Percentiles rank a stretch among this genome's conserved stretches.
phyloP scores from a whole-genome alignment of 495 filamentous ascomycete genomes.

The Aspergillus sclerotioniger region DNA sequence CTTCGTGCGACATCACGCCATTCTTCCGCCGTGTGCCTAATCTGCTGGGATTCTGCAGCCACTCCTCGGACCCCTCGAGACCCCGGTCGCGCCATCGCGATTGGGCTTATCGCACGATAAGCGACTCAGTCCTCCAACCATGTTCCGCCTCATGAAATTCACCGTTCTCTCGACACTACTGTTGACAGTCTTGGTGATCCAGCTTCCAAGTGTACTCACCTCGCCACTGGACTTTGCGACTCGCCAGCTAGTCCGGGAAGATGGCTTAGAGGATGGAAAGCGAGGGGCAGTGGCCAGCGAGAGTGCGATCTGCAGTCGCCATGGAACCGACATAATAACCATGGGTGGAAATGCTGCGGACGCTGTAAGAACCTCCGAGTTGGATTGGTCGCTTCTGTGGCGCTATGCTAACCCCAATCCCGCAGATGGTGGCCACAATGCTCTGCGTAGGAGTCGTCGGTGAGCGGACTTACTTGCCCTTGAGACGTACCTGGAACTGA shows the following conservation, averaged over 20 bases:
- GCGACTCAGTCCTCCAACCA: not conserved
- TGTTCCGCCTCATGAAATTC: constrained; percentile 19
- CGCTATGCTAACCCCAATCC: not conserved
- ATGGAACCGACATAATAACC: constrained; percentile 70
- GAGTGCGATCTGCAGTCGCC: constrained; percentile 68
- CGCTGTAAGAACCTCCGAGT: constrained; percentile 44
- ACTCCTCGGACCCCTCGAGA: not conserved
- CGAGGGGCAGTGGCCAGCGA: constrained; percentile 79
- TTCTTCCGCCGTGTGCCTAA: constrained; percentile 5
- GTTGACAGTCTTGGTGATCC: constrained; percentile 23
- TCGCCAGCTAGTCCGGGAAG: not conserved
- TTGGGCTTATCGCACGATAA: constrained; percentile 3
- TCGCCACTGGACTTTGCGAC: constrained; percentile 24
- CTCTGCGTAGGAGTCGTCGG: constrained; percentile 75
- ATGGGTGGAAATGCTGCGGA: constrained; percentile 74
- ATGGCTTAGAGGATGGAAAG: constrained; percentile 33
- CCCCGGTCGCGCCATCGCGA: not conserved
- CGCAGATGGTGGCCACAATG: constrained; percentile 64
- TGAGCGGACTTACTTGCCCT: constrained; percentile 23
- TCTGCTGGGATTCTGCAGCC: constrained; percentile 11
- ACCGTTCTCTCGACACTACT: constrained; percentile 20
- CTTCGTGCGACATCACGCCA: not conserved
- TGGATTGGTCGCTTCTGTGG: not conserved
- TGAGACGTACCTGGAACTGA: not conserved
- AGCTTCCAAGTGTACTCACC: constrained; percentile 24